phyloP scores from a whole-genome alignment of 306 rosid species.

The Citrullus colocynthis region DNA sequence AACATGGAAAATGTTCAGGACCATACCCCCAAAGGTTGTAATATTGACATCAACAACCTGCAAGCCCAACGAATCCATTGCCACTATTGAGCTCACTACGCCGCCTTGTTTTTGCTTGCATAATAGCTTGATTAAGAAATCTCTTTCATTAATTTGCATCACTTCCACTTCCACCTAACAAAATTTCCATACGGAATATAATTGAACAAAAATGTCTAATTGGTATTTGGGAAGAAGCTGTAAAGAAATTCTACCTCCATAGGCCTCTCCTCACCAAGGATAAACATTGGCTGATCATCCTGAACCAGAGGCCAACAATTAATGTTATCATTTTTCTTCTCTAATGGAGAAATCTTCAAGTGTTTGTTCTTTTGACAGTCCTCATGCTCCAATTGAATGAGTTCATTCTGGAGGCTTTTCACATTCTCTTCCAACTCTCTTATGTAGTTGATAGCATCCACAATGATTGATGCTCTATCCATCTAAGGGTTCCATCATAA shows the following conservation, averaged over 20 bases:
- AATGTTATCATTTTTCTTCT: constrained; percentile 14
- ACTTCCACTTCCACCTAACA: constrained; percentile 50
- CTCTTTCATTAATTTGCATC: constrained; percentile 31
- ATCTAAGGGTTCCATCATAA: constrained; percentile 33
- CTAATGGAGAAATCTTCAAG: constrained; percentile 4
- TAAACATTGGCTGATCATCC: constrained; percentile 15
- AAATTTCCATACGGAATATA: not conserved
- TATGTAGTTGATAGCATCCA: constrained; percentile 60
- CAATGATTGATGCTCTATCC: constrained; percentile 54
- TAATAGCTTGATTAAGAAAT: constrained; percentile 35
- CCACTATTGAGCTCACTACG: constrained; percentile 51
- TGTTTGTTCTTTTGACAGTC: constrained; percentile 18
- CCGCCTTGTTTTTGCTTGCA: constrained; percentile 37
- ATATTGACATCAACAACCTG: constrained; percentile 44
- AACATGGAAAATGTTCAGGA: constrained; percentile 35
- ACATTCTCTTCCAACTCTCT: constrained; percentile 38
- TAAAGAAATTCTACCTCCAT: constrained; percentile 24
- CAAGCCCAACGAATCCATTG: constrained; percentile 49
- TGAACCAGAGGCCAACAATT: constrained; percentile 11
- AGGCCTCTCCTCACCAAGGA: constrained; percentile 12
- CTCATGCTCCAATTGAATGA: constrained; percentile 32
- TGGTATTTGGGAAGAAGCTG: not conserved
- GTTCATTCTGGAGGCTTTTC: constrained; percentile 37
- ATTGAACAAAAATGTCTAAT: not conserved
- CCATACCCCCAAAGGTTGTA: constrained; percentile 35